phyloP scores from a whole-genome alignment of 2,329 filamentous ascomycete species.

The Penicillium psychrosexuale region DNA sequence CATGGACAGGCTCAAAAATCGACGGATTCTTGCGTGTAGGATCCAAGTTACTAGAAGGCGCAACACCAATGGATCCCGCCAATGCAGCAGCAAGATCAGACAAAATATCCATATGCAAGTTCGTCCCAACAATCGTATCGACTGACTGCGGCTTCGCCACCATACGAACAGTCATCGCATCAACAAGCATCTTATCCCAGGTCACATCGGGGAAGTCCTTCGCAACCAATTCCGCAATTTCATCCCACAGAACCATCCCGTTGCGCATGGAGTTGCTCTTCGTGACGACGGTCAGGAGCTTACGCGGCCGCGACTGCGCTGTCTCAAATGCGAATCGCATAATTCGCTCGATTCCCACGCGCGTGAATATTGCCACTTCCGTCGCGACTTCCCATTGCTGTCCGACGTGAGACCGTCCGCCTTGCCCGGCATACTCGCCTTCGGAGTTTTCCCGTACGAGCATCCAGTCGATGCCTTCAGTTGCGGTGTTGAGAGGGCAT shows the following conservation, averaged over 20 bases:
- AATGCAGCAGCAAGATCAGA: slow-evolving; percentile 67
- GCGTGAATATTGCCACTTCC: slow-evolving; percentile 54
- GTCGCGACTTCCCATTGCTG: slow-evolving; percentile 53
- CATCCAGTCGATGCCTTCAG: slow-evolving; percentile 55
- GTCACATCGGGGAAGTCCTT: slow-evolving; percentile 52
- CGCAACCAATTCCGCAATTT: slow-evolving; percentile 48
- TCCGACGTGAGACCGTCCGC: slow-evolving; percentile 51
- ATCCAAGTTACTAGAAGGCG: slow-evolving; percentile 65
- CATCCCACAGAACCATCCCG: slow-evolving; percentile 58
- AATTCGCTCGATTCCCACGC: slow-evolving; percentile 51
- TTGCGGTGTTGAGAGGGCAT: slow-evolving; percentile 48
- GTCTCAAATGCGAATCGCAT: slow-evolving; percentile 55
- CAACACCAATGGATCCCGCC: slow-evolving; percentile 68
- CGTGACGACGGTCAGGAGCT: slow-evolving; percentile 53
- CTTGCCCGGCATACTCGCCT: slow-evolving; percentile 56
- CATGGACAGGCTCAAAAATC: slow-evolving; percentile 64
- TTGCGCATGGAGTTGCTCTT: slow-evolving; percentile 56
- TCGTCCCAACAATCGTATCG: slow-evolving; percentile 55
- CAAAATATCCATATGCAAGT: slow-evolving; percentile 61
- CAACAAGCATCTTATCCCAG: slow-evolving; percentile 56
- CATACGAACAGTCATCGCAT: slow-evolving; percentile 57
- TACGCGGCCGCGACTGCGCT: slow-evolving; percentile 47
- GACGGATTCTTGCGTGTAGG: slow-evolving; percentile 59
- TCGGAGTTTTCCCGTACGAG: slow-evolving; percentile 56
- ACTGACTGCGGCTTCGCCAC: slow-evolving; percentile 50